phyloP scores from a whole-genome alignment of 805 yeast species.

The Sugiyamaella smithiae region DNA sequence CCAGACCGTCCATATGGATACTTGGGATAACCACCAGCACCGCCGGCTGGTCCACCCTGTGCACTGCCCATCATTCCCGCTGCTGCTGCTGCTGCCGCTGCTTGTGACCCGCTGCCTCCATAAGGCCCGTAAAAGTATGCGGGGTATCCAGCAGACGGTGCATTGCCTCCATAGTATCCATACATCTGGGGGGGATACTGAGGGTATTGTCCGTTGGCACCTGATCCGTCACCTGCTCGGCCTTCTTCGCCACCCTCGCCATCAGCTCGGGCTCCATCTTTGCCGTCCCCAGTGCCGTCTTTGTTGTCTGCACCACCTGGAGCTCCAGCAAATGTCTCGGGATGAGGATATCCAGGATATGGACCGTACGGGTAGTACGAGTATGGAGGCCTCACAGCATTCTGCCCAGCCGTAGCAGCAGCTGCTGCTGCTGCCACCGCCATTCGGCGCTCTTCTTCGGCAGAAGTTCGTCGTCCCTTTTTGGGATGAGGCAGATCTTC shows the following conservation, averaged over 20 bases:
- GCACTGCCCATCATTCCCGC: not conserved
- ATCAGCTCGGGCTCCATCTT: not conserved
- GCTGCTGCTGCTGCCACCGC: conserved; percentile 5
- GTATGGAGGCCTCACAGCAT: not conserved
- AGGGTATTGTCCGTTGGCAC: not conserved
- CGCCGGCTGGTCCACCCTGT: not conserved
- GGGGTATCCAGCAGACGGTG: not conserved
- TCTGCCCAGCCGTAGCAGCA: conserved; percentile 1
- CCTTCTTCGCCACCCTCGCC: not conserved
- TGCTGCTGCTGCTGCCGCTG: not conserved
- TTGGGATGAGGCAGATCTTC: not conserved
- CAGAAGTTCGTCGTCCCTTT: not conserved
- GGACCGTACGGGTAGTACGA: conserved; percentile 4
- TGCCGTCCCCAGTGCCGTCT: not conserved
- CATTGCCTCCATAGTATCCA: not conserved
- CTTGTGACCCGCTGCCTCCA: not conserved
- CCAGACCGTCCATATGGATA: conserved; percentile 2
- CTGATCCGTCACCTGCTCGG: not conserved
- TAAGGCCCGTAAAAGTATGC: conserved; percentile 5
- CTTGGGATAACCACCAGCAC: conserved; percentile 1
- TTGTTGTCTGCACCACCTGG: not conserved
- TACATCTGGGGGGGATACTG: conserved; percentile 4
- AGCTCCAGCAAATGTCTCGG: conserved; percentile 4
- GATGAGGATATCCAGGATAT: conserved; percentile 1
- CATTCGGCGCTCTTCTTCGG: conserved; percentile 3